These are phyloP conservation scores for Neurospora sp. DNA, from an alignment of 495 filamentous ascomycete genomes.

Conservation along the genomic window DNA sequence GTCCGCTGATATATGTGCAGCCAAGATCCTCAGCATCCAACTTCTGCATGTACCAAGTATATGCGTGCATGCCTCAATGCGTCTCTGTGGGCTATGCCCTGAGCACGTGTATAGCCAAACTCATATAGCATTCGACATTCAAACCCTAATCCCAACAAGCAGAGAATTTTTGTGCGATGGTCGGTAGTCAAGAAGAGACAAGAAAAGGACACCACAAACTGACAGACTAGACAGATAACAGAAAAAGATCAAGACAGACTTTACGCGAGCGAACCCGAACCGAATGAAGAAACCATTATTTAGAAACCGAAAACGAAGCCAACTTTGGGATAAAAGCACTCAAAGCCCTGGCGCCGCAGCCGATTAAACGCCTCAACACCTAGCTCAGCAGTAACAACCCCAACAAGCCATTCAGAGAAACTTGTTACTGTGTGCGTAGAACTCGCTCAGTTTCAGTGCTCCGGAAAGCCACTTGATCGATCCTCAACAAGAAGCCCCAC, in stretches of 20 bases:
- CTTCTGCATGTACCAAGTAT: not conserved
- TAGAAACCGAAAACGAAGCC: not conserved
- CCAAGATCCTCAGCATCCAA: not conserved
- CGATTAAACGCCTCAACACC: not conserved
- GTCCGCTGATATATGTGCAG: not conserved
- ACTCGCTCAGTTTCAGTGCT: not conserved
- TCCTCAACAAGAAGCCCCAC: not conserved
- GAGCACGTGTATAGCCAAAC: not conserved
- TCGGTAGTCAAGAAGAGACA: not conserved
- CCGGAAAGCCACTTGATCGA: not conserved
- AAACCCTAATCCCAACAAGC: not conserved
- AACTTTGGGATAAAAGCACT: not conserved
- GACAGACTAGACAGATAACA: not conserved
- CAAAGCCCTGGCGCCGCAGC: not conserved
- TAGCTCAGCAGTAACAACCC: not conserved
- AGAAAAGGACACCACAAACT: not conserved
- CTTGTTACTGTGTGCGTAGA: not conserved
- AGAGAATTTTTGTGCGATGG: not conserved
- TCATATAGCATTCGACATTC: not conserved
- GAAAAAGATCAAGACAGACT: not conserved
- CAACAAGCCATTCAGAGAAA: not conserved
- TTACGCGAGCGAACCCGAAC: not conserved
- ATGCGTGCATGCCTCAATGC: not conserved
- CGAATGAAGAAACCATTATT: not conserved
- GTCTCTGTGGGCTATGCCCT: not conserved